Evolutionary conservation across 192 early-diverging fungal genomes (phyloP), one percentile per base, ranked within the genome.

Genomic region (Entophlyctis luteolus): DNA sequence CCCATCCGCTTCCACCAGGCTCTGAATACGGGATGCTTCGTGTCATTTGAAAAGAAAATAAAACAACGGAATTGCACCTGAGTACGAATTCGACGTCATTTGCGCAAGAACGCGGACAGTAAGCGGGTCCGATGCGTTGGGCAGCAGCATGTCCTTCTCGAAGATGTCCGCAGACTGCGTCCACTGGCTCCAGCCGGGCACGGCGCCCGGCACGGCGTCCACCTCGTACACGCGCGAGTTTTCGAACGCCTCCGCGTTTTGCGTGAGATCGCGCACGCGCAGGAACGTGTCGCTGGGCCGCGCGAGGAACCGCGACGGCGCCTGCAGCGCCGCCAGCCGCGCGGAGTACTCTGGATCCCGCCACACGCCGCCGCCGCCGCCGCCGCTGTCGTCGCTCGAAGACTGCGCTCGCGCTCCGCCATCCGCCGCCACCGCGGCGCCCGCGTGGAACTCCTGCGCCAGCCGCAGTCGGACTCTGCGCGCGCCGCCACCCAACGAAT

Each of bases 51-150:
- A 1, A 57, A 18, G 55, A n/a, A 27, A 52, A 52, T 12, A 6
- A 52, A 5, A 27, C 22, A 6, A 6, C 49, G 49, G 27, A 12
- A 5, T 4, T 55, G 0, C 18, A 63, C 60, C 60, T 2, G 47
- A 23, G 75, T 98, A 98, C 0, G 95, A 88, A 72, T 95, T 92
- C 48, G 84, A 86, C 4, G 89, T 88, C 88, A 98, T 92, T 36
- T 83, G 77, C 16, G 88, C 91, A 32, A 98, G 60, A 33, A 80
- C 79, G 20, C 90, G 60, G 10, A 98, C 73, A 1, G 93, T 91
- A 1, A 77, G 62, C 33, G 84, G 79, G 80, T 95, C 85, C 0
- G 70, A 86, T 14, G 90, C 72, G 74, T 94, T 84, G 10, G 94
- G 94, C 8, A 89, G 45, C 47, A 59, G 47, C 16, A 54, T 29